Evolutionary conservation across 2,329 filamentous ascomycete species (phyloP).

Genomic region (Zarea fungicola): DNA sequence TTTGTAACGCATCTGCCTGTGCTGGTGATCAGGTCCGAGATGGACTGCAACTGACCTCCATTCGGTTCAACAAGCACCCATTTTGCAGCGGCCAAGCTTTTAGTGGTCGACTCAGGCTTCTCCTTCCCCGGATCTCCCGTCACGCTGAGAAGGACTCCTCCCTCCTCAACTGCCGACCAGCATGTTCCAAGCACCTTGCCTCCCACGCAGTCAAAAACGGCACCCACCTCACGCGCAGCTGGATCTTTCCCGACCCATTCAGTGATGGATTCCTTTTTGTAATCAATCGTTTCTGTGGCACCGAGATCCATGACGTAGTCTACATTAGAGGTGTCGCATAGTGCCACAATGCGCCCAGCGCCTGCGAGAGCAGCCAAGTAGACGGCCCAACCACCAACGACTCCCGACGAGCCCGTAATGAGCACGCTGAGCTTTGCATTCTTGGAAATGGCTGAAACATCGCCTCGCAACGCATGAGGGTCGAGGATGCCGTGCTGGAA

Average conservation of each 20-base stretch:
- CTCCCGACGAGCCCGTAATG: constrained; percentile 34
- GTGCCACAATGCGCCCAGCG: constrained; percentile 29
- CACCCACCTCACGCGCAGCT: constrained; percentile 24
- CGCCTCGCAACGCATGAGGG: constrained; percentile 22
- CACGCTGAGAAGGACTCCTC: constrained; percentile 30
- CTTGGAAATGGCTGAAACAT: constrained; percentile 19
- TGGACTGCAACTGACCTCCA: constrained; percentile 30
- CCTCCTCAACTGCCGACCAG: constrained; percentile 31
- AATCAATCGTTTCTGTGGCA: constrained; percentile 33
- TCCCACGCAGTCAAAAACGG: constrained; percentile 33
- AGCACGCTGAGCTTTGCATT: constrained; percentile 31
- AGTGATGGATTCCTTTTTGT: constrained; percentile 24
- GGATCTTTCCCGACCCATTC: constrained; percentile 27
- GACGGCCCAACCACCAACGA: constrained; percentile 36
- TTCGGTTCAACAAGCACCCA: constrained; percentile 35
- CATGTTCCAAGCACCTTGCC: constrained; percentile 26
- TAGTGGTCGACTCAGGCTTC: constrained; percentile 25
- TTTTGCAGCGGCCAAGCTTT: constrained; percentile 24
- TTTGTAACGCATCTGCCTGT: constrained; percentile 25
- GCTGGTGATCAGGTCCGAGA: constrained; percentile 30
- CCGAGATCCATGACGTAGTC: constrained; percentile 27
- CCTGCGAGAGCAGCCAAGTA: constrained; percentile 33
- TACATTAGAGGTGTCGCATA: constrained; percentile 27
- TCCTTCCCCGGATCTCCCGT: constrained; percentile 23
- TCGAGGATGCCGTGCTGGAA: constrained; percentile 31